phyloP scores from a whole-genome alignment of 2,329 filamentous ascomycete genomes.

The Grosmannia penicillata region DNA sequence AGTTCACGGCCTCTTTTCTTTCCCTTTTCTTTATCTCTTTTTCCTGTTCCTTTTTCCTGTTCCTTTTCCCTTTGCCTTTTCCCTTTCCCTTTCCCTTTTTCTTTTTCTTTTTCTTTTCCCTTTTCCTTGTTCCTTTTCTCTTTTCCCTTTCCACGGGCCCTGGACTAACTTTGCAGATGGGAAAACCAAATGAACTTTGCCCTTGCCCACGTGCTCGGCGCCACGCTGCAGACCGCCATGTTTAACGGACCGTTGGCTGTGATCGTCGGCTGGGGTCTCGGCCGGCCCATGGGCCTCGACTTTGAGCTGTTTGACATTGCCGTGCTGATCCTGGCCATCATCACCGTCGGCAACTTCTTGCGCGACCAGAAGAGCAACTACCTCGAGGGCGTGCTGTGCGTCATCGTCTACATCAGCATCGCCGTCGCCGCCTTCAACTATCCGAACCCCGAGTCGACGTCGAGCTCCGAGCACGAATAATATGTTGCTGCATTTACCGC shows the following conservation, averaged over 20 bases:
- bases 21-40: background rate
- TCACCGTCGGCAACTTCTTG: constrained; percentile 78
- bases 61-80: background rate
- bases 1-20: background rate
- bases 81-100: background rate
- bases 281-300: constrained; percentile 58
- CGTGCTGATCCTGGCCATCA: constrained; percentile 66
- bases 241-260: constrained; percentile 76
- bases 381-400: constrained; percentile 68
- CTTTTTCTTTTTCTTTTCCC: background rate
- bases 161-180: constrained; percentile 29
- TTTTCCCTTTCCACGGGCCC: too few species aligned
- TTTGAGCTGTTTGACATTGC: constrained; percentile 81
- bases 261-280: constrained; percentile 68
- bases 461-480: too few species aligned
- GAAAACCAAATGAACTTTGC: constrained; percentile 76
- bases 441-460: constrained; percentile 4
- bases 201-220: constrained; percentile 70
- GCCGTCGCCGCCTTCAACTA: constrained; percentile 27
- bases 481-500: too few species aligned
- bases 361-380: constrained; percentile 84
- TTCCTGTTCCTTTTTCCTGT: background rate
- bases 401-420: constrained; percentile 50
- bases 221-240: constrained; percentile 78
- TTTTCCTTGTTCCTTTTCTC: background rate